Conservation (phyloP, 2,329 filamentous ascomycete genomes). For the Fusarium marasasianum region DNA sequence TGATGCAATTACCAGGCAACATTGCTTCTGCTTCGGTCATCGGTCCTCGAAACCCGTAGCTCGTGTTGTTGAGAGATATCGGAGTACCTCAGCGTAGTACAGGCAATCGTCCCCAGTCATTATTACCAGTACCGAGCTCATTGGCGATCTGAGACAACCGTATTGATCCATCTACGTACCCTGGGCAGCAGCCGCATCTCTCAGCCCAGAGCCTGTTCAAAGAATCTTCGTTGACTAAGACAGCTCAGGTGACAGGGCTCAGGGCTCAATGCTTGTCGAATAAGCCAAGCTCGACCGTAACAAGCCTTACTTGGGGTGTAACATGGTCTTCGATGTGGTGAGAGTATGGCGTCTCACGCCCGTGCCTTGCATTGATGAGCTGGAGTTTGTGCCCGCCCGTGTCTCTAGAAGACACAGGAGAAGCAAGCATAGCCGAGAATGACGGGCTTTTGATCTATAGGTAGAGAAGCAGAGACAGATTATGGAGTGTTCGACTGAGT, state of each 20-base stretch:
- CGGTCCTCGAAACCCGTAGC: slow-evolving; percentile 24
- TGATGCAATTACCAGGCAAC: slow-evolving; percentile 30
- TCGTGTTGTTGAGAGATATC: slow-evolving; percentile 31
- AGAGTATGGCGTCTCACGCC: slow-evolving; percentile 36
- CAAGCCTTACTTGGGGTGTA: slow-evolving; percentile 14
- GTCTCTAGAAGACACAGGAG: slow-evolving; percentile 24
- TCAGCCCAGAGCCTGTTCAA: slow-evolving; percentile 20
- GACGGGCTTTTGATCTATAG: slow-evolving; percentile 23
- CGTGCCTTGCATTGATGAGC: slow-evolving; percentile 30
- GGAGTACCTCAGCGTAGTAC: slow-evolving; percentile 10
- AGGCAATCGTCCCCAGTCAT: slow-evolving; percentile 22
- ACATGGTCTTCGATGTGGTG: slow-evolving; percentile 31
- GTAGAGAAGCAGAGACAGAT: slow-evolving; percentile 17
- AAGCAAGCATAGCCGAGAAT: slow-evolving; percentile 42
- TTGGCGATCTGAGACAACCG: slow-evolving; percentile 32
- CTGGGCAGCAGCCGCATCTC: slow-evolving; percentile 5
- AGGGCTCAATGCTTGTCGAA: slow-evolving; percentile 3
- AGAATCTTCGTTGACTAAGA: slow-evolving; percentile 15
- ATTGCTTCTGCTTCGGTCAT: slow-evolving; percentile 16
- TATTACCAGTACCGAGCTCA: slow-evolving; percentile 24
- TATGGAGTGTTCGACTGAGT: slow-evolving; percentile 15
- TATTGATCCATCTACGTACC: slow-evolving; percentile 23
- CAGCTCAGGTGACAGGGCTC: slow-evolving; percentile 8
- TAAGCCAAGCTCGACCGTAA: slow-evolving; percentile 8
- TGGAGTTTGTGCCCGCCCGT: slow-evolving; percentile 17